phyloP scores from a whole-genome alignment of 2,329 filamentous ascomycete genomes.

The Cladophialophora chaetospira region DNA sequence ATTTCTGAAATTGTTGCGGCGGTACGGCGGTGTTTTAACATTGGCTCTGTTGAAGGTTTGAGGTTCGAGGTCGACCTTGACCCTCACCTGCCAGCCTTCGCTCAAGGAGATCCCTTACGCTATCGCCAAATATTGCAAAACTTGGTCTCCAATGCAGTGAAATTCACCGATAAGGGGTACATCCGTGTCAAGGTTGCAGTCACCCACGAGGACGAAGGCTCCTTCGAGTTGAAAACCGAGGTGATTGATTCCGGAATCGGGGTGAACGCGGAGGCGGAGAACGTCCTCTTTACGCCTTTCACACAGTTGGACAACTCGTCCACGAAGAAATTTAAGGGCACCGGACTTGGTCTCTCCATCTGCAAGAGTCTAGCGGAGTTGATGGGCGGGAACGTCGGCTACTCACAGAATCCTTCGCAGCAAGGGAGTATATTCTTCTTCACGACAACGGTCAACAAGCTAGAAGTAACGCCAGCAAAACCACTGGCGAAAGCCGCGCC shows the following conservation, averaged over 20 bases:
- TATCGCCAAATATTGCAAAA: constrained; percentile 66
- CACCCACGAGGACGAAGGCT: constrained; percentile 30
- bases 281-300: constrained; percentile 59
- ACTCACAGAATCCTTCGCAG: constrained; percentile 38
- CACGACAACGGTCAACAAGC: constrained; percentile 32
- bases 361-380: constrained; percentile 59
- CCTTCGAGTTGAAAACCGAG: constrained; percentile 45
- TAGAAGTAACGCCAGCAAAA: constrained; percentile 23
- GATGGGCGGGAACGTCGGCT: constrained; percentile 58
- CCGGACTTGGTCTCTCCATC: constrained; percentile 60
- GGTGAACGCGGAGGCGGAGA: constrained; percentile 48
- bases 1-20: constrained; percentile 23
- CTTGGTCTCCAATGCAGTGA: constrained; percentile 61
- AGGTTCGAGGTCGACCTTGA: constrained; percentile 43
- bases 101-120: constrained; percentile 60
- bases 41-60: constrained; percentile 29
- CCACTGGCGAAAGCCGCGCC: constrained; percentile 30
- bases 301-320: constrained; percentile 57
- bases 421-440: constrained; percentile 30
- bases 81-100: constrained; percentile 48
- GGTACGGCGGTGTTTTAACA: constrained; percentile 23
- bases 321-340: constrained; percentile 58
- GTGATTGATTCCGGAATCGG: constrained; percentile 60
- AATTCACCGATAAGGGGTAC: constrained; percentile 61
- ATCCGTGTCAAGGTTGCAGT: constrained; percentile 44